Evolutionary conservation across 176 grass and related monocot species (phyloP), one percentile per base, ranked within the genome.

Genomic region (Hordeum marinum): DNA sequence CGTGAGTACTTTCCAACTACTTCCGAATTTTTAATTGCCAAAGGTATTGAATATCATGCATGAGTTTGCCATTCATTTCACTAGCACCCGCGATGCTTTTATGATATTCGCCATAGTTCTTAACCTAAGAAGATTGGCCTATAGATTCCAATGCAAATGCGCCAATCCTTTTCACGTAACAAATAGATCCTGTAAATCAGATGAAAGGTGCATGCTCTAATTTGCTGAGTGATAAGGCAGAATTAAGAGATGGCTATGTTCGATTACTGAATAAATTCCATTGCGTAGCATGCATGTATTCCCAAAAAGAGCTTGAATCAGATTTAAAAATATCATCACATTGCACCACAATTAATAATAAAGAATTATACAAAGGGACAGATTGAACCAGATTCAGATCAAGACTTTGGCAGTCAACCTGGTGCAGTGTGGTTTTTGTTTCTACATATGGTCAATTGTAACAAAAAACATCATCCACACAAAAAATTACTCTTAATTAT

Each of bases 1-100:
- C 69, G 23, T 31, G 27, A 37, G 9, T 58, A 70, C 21, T 34
- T 83, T 76, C 60, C 34, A 80, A 48, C 21, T 62, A 61, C 61
- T 52, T 63, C 13, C 11, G 8, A 68, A 76, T 80, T n/a, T 68
- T 10, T 50, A 89, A 62, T 84, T 80, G 14, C 14, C 23, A 68
- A 18, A 73, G 68, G 36, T 75, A 62, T 75, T 80, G 63, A 46
- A 61, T 57, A 65, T 34, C 24, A 77, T 9, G 26, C 50, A 67
- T 21, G 18, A 78, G 36, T 61, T 68, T 54, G 21, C 29, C 9
- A 1, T 48, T 85, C 45, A 85, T 77, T 80, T 76, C 39, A 39
- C 69, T 76, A 58, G 20, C 60, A 50, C 23, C 40, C 27, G 21
- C 42, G 60, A 89, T 84, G 15, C 5, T 67, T 8, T 68, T 80